These are phyloP conservation scores for Botrytis sinoallii DNA, from an alignment of 2,329 filamentous ascomycete species.

Conservation along the genomic window DNA sequence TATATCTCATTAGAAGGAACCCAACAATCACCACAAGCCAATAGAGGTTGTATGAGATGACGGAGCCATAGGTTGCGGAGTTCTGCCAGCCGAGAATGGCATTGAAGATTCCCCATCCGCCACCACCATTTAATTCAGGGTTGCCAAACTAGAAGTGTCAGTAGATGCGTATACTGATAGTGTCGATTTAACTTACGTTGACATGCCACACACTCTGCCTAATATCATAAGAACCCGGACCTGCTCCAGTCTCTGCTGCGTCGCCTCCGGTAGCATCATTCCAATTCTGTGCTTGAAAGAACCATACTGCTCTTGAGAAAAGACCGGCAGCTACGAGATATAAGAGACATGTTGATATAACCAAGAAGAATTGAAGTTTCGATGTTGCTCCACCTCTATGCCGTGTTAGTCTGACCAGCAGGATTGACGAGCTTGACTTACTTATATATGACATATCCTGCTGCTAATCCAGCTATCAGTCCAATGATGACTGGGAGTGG, in stretches of 20 bases:
- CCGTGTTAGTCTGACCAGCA: conserved; percentile 18
- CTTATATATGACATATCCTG: conserved; percentile 78
- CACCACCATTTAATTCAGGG: conserved; percentile 66
- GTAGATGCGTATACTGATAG: not conserved
- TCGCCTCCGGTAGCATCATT: conserved; percentile 47
- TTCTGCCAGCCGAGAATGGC: conserved; percentile 84
- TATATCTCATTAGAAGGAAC: conserved; percentile 64
- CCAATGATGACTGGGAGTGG: conserved; percentile 75
- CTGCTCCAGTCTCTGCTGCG: conserved; percentile 58
- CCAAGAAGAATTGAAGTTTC: conserved; percentile 73
- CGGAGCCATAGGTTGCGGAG: conserved; percentile 81
- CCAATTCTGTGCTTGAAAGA: conserved; percentile 69
- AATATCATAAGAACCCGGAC: conserved; percentile 78
- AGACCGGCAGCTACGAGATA: conserved; percentile 82
- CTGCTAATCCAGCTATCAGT: conserved; percentile 59
- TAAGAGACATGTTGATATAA: conserved; percentile 75
- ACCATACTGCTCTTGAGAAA: conserved; percentile 75
- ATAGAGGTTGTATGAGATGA: conserved; percentile 85
- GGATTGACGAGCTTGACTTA: conserved; percentile 43
- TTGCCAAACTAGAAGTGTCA: conserved; percentile 66
- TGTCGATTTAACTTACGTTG: conserved; percentile 53
- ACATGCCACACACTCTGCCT: conserved; percentile 77
- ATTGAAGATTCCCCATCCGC: conserved; percentile 86
- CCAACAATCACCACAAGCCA: conserved; percentile 70
- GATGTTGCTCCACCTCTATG: conserved; percentile 59